Evolutionary conservation across 1,284 basidiomycete genomes (phyloP), one percentile per base, ranked within the genome.

Genomic region (Cutaneotrichosporon cutaneum): DNA sequence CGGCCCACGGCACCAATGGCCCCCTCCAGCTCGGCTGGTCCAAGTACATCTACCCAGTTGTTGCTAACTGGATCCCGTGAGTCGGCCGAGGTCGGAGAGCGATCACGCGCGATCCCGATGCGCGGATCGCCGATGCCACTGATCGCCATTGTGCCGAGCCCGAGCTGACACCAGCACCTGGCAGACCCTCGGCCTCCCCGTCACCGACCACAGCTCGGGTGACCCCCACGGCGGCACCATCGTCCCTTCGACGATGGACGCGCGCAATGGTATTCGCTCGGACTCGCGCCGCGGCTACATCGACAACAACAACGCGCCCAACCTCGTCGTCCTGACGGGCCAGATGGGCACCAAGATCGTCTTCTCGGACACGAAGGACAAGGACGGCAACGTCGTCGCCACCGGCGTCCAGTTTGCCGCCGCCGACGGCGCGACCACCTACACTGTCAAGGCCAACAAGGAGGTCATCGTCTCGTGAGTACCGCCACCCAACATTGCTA

Each of bases 241-340:
- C 63, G 84, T 87, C 0, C 84, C 86, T 0, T 86, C 84, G 8
- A 82, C 84, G n/a, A 85, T 90, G 75, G 87, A 89, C 76, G 83
- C 85, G 0, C 51, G 74, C 30, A 88, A 86, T 67, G 82, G 85
- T 81, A 85, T 84, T 1, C 83, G 89, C 44, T 88, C 86, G 5
- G 87, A 88, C 76, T 82, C 87, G 4, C 83, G 58, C 16, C 48
- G 84, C 1, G 88, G 83, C 0, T 90, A 90, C 80, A 84, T 90
- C 69, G 86, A 88, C 69, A 82, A 85, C 6, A 78, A 85, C 36
- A 81, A 82, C 3, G 82, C 87, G 47, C 54, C 81, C 32, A 90
- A 90, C 73, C 83, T 90, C 51, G 82, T 83, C 62, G 85, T 90
- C 62, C 77, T 81, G 56, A 83, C 82, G 0, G 77, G 78, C 35